Base-by-base conservation (phyloP, 2,329 filamentous ascomycete genomes). In the Diaporthe velutina region DNA sequence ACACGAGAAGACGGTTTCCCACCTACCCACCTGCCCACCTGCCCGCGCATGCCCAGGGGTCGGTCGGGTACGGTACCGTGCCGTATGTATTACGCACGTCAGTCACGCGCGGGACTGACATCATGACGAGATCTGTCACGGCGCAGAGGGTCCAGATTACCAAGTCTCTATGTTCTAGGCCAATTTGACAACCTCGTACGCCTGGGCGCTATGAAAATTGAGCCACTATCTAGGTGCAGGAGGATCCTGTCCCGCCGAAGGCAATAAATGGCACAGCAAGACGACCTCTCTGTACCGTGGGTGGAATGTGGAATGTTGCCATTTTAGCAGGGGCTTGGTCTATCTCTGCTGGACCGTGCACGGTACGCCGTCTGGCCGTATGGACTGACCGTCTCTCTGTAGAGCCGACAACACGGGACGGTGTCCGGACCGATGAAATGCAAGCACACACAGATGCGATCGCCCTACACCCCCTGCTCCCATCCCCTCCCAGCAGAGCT, bases 91-190 rank as follows among this genome's bases (percentile, higher is more conserved):
- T 54, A 17, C 22, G 48, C 57, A 72, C 57, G 57, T 72, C 57
- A 72, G 35, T 52, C 57, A 60, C 28, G 70, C 55, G 28, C 25
- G 19, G 33, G 25, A 38, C 57, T 72, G 45, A 72, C 70, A 72
- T 72, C 57, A 72, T 72, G 22, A 33, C 42, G 42, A 40, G 17
- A 64, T 61, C 40, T n/a, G 52, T 45, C 60, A 22, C 42, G 40
- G 40, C 42, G 40, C 40, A 66, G 28, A 33, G 8, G 9, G 2
- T 48, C 15, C 38, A 48, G 25, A 30, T 42, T 66, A 48, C 9
- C 22, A 66, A 48, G 33, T 67, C 13, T 25, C 25, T 28, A n/a
- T 28, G 15, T 66, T 28, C 22, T 48, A 22, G 10, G 30, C 42
- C 40, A 35, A 30, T 50, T 50, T 19, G 35, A 66, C 40, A 22